Percentiles rank a stretch among this genome's conserved stretches.
Evolutionary conservation across 192 early-diverging fungal genomes (phyloP).

Genomic region (Backusella macrospora): DNA sequence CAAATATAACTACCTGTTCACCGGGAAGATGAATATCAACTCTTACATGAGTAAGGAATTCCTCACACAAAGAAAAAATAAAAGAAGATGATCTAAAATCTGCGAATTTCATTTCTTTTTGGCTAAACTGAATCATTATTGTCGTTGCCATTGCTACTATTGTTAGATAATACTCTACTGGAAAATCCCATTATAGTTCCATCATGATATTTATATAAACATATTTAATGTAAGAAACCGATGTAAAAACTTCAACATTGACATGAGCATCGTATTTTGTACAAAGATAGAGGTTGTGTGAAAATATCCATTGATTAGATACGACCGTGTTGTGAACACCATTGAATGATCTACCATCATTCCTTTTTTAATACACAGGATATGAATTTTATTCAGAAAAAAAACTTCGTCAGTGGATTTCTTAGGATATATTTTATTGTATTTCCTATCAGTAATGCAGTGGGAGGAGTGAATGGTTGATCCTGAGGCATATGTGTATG

Average conservation of each 20-base stretch:
- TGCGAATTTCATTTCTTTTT: background rate
- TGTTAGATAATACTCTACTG: background rate
- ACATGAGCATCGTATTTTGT: slow-evolving; percentile 44
- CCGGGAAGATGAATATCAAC: slow-evolving; percentile 29
- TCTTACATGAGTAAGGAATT: slow-evolving; percentile 27
- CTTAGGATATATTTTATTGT: slow-evolving; percentile 37
- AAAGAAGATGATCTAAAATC: slow-evolving; percentile 27
- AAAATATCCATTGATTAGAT: slow-evolving; percentile 39
- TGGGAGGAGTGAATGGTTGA: no score
- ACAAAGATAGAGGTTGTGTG: slow-evolving; percentile 33
- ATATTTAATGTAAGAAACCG: slow-evolving; percentile 41
- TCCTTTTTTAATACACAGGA: no score
- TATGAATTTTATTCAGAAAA: no score
- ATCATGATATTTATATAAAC: no score
- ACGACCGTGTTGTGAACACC: no score
- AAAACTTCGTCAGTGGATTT: no score
- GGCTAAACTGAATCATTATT: no score
- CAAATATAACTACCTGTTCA: slow-evolving; percentile 12
- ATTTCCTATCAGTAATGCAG: slow-evolving; percentile 1
- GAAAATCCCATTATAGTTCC: background rate
- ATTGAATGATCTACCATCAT: no score
- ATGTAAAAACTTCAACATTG: slow-evolving; percentile 31
- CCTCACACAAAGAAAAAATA: slow-evolving; percentile 29
- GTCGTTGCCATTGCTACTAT: no score
- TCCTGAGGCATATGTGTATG: background rate